Base-by-base conservation (phyloP, 2,329 filamentous ascomycete species). In the Diaporthe australafricana region DNA sequence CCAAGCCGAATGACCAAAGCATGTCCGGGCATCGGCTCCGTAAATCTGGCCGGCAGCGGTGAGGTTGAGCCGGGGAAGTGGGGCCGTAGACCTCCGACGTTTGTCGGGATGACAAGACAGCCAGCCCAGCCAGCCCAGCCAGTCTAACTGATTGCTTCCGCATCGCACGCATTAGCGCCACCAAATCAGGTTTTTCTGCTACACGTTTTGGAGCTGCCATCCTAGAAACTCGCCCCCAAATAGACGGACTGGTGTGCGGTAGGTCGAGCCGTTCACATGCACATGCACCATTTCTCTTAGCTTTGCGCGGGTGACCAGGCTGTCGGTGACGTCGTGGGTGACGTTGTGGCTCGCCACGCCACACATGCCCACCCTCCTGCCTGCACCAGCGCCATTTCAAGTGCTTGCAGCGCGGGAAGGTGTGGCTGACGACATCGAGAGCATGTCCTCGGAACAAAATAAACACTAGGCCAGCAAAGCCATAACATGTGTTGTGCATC, bases 321-420 rank as follows among this genome's bases (percentile, higher is more conserved):
- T 57, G 66, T 9, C 47, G 53, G 62, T 72, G 71, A 72, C 71
- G 71, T 72, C 66, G 66, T 70, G 38, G 35, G 71, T 72, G 71
- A 72, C 71, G 71, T 72, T 72, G 67, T 72, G 56, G 67, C 71
- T 70, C 71, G 67, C 66, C 71, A 72, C 69, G 32, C 57, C 56
- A 62, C 68, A 65, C 57, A 38, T 65, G 55, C 25, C 25, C 55
- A 22, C 32, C 57, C 45, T 38, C 68, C 25, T 57, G 38, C 47
- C 68, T 40, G 35, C 20, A 25, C 4, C 22, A 20, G n/a, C 35
- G n/a, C 22, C 30, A 11, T 20, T 12, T 25, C 16, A 22, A 17
- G 14, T 17, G 27, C 22, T 42, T n/a, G 52, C 8, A 42, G 20
- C n/a, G 32, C 6, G 17, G 62, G 63, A 53, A 67, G 70, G 56